A percentile compares a stretch with the other conserved stretches of the same genome.
These are phyloP conservation scores for Malus orientalis DNA, from an alignment of 306 rosid species.

Conservation along the genomic window DNA sequence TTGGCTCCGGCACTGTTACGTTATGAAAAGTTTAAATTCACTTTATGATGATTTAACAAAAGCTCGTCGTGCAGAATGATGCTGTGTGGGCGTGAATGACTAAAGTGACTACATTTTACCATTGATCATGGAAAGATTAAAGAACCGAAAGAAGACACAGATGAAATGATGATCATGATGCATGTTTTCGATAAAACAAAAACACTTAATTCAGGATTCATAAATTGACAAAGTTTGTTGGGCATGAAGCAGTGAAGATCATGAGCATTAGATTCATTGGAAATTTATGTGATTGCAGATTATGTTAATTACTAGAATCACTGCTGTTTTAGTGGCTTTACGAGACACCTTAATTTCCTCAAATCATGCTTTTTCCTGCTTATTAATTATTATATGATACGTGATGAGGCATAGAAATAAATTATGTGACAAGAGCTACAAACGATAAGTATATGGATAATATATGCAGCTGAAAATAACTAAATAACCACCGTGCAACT, in stretches of 20 bases:
- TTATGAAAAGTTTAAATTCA: background rate
- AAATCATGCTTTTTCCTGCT: background rate
- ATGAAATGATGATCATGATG: background rate
- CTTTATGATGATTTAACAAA: background rate
- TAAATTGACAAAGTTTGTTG: background rate
- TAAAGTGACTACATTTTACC: background rate
- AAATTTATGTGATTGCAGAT: background rate
- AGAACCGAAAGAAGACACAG: slow-evolving; percentile 6
- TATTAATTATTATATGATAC: too few species aligned
- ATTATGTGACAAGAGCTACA: too few species aligned
- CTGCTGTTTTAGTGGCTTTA: background rate
- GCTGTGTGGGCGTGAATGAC: background rate
- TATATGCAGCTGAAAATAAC: background rate
- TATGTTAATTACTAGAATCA: background rate
- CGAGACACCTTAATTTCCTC: background rate
- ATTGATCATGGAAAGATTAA: background rate
- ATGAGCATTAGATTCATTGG: background rate
- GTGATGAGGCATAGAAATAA: too few species aligned
- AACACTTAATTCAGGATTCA: background rate
- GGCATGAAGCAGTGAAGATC: background rate
- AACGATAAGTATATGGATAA: too few species aligned
- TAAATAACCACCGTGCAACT: too few species aligned
- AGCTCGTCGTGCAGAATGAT: slow-evolving; percentile 1
- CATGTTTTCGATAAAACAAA: background rate
- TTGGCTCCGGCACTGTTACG: too few species aligned